A percentile compares a stretch with the other conserved stretches of the same genome.
These are phyloP conservation scores for Rhodamnia argentea DNA, from an alignment of 345 rosid species.

Conservation along the genomic window DNA sequence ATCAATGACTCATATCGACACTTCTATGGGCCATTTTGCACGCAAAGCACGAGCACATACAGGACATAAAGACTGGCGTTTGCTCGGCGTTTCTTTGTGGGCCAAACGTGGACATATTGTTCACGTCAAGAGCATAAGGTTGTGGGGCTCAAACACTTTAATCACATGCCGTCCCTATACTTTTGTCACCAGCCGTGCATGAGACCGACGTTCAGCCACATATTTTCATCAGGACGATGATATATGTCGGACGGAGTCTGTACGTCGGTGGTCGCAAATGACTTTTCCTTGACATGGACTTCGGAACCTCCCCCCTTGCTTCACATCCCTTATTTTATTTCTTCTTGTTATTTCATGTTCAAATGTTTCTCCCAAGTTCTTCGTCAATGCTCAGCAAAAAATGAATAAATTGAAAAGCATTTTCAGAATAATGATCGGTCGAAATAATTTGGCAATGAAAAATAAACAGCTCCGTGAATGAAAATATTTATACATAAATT, in stretches of 20 bases:
- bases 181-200: background rate
- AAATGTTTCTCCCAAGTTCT: background rate
- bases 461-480: too few relatives aligned
- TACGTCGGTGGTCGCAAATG: too few relatives aligned
- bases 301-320: background rate
- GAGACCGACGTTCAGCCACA: background rate
- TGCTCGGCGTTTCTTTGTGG: background rate
- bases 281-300: too few relatives aligned
- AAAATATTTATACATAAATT: background rate
- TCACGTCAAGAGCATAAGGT: background rate
- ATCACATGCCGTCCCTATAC: background rate
- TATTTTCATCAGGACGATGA: too few relatives aligned
- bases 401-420: background rate
- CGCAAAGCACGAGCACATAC: too few relatives aligned
- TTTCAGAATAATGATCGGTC: rapidly evolving
- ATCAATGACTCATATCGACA: too few relatives aligned
- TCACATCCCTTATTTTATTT: background rate
- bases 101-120: background rate
- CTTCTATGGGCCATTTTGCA: too few relatives aligned
- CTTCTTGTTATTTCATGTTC: background rate
- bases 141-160: background rate
- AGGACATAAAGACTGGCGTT: too few relatives aligned
- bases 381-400: background rate
- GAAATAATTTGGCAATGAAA: too few relatives aligned
- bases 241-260: too few relatives aligned